These are phyloP conservation scores for Odontarrhena argentea DNA, from an alignment of 345 rosid species.

Conservation along the genomic window DNA sequence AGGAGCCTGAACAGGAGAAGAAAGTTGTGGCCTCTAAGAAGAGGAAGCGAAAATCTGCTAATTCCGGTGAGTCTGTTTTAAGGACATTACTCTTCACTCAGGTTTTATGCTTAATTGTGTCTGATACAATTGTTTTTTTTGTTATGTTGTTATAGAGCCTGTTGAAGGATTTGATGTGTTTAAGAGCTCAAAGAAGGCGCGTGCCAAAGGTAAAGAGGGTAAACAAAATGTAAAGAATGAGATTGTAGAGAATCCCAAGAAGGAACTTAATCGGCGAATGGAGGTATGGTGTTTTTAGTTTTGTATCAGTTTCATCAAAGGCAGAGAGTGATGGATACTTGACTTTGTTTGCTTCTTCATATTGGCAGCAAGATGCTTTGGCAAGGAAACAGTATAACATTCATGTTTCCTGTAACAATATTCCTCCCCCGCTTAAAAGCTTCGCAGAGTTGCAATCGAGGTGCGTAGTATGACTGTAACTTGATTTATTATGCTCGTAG, in stretches of 20 bases:
- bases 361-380: slow-evolving; percentile 62
- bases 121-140: not conserved
- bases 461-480: slow-evolving; percentile 42
- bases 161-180: slow-evolving; percentile 87
- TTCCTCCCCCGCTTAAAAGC: slow-evolving; percentile 74
- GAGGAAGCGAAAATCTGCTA: slow-evolving; percentile 60
- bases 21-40: slow-evolving; percentile 44
- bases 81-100: not conserved
- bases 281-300: slow-evolving; percentile 57
- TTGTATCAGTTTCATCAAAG: slow-evolving; percentile 12
- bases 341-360: not conserved
- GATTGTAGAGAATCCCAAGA: slow-evolving; percentile 46
- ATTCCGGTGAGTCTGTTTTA: slow-evolving; percentile 45
- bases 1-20: slow-evolving; percentile 41
- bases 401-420: slow-evolving; percentile 76
- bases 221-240: slow-evolving; percentile 38
- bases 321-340: slow-evolving; percentile 16
- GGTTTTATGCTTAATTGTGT: not conserved
- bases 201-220: slow-evolving; percentile 33
- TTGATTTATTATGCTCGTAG: slow-evolving; percentile 19
- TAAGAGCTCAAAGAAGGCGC: slow-evolving; percentile 50
- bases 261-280: slow-evolving; percentile 56
- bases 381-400: slow-evolving; percentile 68
- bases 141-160: slow-evolving; percentile 38
- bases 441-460: slow-evolving; percentile 69